phyloP scores from a whole-genome alignment of 2,329 filamentous ascomycete species.

The Botryosphaeria dothidea region DNA sequence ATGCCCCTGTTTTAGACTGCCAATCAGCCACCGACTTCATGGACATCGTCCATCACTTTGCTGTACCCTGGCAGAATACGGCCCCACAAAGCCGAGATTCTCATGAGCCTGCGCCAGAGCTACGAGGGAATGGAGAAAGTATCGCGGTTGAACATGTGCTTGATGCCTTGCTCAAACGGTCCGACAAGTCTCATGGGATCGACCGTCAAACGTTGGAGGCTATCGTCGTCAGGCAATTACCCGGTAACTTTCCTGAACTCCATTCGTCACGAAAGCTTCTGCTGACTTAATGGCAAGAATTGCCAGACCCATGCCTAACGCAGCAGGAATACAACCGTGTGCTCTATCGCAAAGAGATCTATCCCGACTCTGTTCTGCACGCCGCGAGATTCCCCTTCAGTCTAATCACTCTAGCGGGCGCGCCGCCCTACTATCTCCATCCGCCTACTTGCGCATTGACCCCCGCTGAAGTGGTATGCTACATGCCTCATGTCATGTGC shows the following conservation, averaged over 20 bases:
- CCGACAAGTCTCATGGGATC: not conserved
- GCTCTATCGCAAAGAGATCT: not conserved
- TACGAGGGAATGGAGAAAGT: not conserved
- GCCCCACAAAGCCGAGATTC: no score
- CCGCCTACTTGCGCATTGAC: not conserved
- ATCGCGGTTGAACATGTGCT: not conserved
- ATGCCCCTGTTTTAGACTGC: not conserved
- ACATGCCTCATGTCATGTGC: not conserved
- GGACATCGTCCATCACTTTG: not conserved
- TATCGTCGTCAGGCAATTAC: not conserved
- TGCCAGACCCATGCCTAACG: not conserved
- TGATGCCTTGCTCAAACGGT: not conserved
- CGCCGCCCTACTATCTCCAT: not conserved
- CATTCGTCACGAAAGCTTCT: not conserved
- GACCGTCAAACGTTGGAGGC: not conserved
- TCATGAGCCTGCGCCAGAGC: not conserved
- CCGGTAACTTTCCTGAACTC: not conserved
- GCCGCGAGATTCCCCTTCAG: no score
- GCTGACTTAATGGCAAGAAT: not conserved
- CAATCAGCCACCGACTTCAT: not conserved
- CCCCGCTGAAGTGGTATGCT: not conserved
- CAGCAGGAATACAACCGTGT: not conserved
- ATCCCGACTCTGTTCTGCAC: not conserved
- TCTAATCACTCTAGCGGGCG: not conserved
- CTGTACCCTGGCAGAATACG: not conserved